Base-by-base conservation (phyloP, 768 basidiomycete species). In the Lactifluus subvellereus region DNA sequence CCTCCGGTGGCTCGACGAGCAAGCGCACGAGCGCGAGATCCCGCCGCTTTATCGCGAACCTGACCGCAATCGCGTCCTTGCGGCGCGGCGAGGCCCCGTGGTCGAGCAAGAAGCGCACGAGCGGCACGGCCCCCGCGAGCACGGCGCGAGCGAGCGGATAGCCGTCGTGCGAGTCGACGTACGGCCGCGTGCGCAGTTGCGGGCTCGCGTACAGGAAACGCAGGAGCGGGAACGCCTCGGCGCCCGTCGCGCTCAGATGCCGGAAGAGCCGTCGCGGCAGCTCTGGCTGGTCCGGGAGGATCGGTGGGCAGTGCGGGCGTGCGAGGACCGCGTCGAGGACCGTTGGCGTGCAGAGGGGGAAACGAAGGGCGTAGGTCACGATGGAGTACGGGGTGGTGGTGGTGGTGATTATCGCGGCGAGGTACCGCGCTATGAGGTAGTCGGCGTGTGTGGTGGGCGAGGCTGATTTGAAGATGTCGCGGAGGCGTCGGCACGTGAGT, bases 111-210 rank as follows among this genome's bases (percentile, higher is more conserved):
- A 91, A 86, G 27, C 73, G 76, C 1, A 94, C 77, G 8, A 97
- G 81, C 3, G 86, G 84, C 1, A 79, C 59, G 65, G 87, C 86
- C 22, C 77, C 76, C 0, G 82, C 84, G 42, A 86, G 78, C 1
- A 93, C 89, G 1, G 94, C 92, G 66, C 83, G 85, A 16, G 84
- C 85, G 45, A 97, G 83, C 0, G 88, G 86, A 70, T 94, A 97
- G 1, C 94, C 95, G 3, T 82, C 78, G 72, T 90, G 79, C 8
- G 89, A 82, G 72, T 95, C 84, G 13, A 80, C 70, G 35, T 85
- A 76, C 1, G 84, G 81, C 1, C 68, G 60, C 7, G 18, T 4
- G 22, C 79, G 68, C 18, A 80, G 70, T 8, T 70, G 73, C 6
- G 80, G 75, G 47, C 70, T 69, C 27, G 70, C 62, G 68, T 81